These are phyloP conservation scores for Mucor sp. DNA, from an alignment of 371 early-diverging fungal genomes.

Conservation along the genomic window DNA sequence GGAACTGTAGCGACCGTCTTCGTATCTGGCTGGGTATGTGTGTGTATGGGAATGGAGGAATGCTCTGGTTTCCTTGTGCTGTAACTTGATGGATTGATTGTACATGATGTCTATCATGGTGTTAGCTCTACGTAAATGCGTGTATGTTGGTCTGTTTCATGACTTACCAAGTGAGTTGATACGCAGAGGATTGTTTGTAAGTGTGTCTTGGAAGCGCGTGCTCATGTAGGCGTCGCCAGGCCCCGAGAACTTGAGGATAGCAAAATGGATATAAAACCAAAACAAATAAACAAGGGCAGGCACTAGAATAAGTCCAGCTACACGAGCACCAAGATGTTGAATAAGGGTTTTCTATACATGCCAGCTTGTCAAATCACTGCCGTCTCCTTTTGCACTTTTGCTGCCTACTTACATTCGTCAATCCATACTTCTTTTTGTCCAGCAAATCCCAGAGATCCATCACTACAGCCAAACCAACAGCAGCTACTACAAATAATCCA, in stretches of 20 bases:
- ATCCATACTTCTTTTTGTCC: slow-evolving; percentile 56
- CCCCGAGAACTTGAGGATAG: slow-evolving; percentile 70
- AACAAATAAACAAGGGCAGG: slow-evolving; percentile 84
- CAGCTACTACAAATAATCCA: slow-evolving; percentile 86
- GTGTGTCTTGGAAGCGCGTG: slow-evolving; percentile 75
- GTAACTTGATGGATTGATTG: slow-evolving; percentile 70
- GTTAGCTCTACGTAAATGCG: not conserved
- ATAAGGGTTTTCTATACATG: slow-evolving; percentile 14
- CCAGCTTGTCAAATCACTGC: slow-evolving; percentile 54
- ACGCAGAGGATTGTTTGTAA: not conserved
- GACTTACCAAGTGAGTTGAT: slow-evolving; percentile 4
- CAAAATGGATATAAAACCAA: slow-evolving; percentile 90
- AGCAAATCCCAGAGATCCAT: slow-evolving; percentile 89
- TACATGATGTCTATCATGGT: slow-evolving; percentile 65
- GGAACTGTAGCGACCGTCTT: slow-evolving; percentile 82
- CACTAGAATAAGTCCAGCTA: slow-evolving; percentile 76
- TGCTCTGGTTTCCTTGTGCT: slow-evolving; percentile 64
- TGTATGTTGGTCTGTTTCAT: not conserved
- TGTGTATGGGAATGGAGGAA: slow-evolving; percentile 80
- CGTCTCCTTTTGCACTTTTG: not conserved
- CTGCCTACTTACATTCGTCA: slow-evolving; percentile 48
- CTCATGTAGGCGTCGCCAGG: slow-evolving; percentile 94
- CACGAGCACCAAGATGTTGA: slow-evolving; percentile 69
- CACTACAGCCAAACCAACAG: slow-evolving; percentile 85
- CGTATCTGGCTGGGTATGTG: slow-evolving; percentile 84